Evolutionary conservation across 148 eudicot genomes (phyloP).

Genomic region (Suaeda aralocaspica): DNA sequence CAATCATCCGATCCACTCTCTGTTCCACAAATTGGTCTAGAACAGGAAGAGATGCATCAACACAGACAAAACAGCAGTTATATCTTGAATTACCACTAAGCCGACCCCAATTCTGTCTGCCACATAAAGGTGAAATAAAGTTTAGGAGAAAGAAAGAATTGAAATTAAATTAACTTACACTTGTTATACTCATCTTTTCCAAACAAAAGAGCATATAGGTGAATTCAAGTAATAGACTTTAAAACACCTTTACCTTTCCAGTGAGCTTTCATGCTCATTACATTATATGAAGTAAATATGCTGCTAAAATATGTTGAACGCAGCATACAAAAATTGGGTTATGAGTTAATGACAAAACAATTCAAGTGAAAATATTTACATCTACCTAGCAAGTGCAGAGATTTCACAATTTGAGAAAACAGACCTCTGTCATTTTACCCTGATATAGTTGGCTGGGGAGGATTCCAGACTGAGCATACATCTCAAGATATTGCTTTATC

Average conservation of each 20-base stretch:
- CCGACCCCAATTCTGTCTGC: slow-evolving; percentile 98
- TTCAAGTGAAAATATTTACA: background rate
- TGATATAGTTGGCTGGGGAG: slow-evolving; percentile 78
- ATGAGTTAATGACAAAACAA: background rate
- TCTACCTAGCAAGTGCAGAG: slow-evolving; percentile 1
- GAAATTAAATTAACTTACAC: background rate
- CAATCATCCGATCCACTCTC: slow-evolving; percentile 83
- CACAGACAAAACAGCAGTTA: slow-evolving; percentile 76
- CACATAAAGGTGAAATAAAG: slow-evolving; percentile 35
- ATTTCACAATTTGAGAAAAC: slow-evolving; percentile 14
- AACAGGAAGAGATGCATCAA: slow-evolving; percentile 72
- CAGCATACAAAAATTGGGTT: background rate
- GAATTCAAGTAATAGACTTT: background rate
- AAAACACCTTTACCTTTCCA: background rate
- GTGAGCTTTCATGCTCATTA: background rate
- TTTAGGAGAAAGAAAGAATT: background rate
- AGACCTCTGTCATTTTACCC: slow-evolving; percentile 68
- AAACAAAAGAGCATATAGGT: background rate
- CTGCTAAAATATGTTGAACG: background rate
- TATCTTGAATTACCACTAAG: slow-evolving; percentile 68
- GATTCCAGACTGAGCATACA: slow-evolving; percentile 51
- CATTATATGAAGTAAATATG: too few species aligned
- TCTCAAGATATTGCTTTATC: slow-evolving; percentile 69
- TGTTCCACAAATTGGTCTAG: slow-evolving; percentile 69
- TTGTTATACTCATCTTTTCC: background rate